Conservation (phyloP, 2,329 filamentous ascomycete species). For the Aschersonia sp. region DNA sequence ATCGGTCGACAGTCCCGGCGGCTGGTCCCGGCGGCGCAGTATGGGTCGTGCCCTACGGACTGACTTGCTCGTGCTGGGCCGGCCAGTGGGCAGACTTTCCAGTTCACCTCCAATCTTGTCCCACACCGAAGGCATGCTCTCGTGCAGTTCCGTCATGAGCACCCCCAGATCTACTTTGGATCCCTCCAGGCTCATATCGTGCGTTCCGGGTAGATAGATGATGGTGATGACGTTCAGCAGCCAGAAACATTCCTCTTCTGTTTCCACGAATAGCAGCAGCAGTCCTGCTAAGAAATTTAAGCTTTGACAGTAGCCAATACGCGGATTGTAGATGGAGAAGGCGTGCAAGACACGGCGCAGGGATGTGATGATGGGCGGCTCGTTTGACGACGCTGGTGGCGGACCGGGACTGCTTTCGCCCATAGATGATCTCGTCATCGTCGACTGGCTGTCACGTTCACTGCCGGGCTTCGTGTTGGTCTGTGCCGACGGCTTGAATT, state of each 20-base stretch:
- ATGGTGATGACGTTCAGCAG: slow-evolving; percentile 86
- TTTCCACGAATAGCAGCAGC: slow-evolving; percentile 72
- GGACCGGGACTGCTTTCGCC: slow-evolving; percentile 20
- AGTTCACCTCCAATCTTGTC: slow-evolving; percentile 73
- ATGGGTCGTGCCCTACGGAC: slow-evolving; percentile 22
- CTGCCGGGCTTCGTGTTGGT: slow-evolving; percentile 17
- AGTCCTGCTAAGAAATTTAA: slow-evolving; percentile 90
- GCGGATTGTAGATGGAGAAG: slow-evolving; percentile 81
- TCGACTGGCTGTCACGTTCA: slow-evolving; percentile 21
- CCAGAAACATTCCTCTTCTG: slow-evolving; percentile 86
- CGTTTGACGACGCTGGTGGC: slow-evolving; percentile 26
- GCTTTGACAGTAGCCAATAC: slow-evolving; percentile 89
- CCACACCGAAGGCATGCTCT: slow-evolving; percentile 73
- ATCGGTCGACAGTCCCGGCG: slow-evolving; percentile 24
- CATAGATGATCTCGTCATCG: slow-evolving; percentile 15
- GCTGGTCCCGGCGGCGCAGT: slow-evolving; percentile 22
- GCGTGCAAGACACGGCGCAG: slow-evolving; percentile 77
- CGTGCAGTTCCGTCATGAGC: slow-evolving; percentile 74
- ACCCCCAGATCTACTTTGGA: slow-evolving; percentile 91
- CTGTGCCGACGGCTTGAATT: slow-evolving; percentile 56
- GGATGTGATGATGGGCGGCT: slow-evolving; percentile 67
- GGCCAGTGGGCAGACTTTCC: slow-evolving; percentile 31
- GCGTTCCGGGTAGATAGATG: slow-evolving; percentile 78
- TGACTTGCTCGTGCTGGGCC: slow-evolving; percentile 19
- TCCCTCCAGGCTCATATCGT: slow-evolving; percentile 79